phyloP scores from a whole-genome alignment of 2,329 filamentous ascomycete genomes.

The Penicillium sp. region DNA sequence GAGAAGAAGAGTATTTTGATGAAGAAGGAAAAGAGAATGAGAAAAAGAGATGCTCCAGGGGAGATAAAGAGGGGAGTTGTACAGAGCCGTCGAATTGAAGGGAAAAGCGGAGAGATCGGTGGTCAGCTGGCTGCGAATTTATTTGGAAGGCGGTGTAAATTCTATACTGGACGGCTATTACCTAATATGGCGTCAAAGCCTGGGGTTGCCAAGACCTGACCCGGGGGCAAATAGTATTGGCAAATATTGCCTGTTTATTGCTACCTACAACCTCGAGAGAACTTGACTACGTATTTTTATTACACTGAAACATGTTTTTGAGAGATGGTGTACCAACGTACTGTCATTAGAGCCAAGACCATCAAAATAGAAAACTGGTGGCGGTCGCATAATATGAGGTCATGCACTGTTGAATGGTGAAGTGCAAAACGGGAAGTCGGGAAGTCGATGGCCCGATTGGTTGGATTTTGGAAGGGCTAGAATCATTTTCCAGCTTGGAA shows the following conservation, averaged over 20 bases:
- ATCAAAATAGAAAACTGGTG: slow-evolving; percentile 14
- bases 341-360: background rate
- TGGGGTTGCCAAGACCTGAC: background rate
- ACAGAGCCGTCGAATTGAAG: slow-evolving; percentile 17
- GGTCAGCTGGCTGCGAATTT: slow-evolving; percentile 9
- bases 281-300: background rate
- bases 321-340: background rate
- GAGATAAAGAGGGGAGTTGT: slow-evolving; percentile 15
- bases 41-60: slow-evolving; percentile 12
- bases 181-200: slow-evolving; percentile 9
- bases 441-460: slow-evolving; percentile 7
- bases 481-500: slow-evolving; percentile 14
- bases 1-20: slow-evolving; percentile 16
- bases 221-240: no score
- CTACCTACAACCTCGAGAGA: no score
- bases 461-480: slow-evolving; percentile 13
- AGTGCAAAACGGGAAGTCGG: background rate
- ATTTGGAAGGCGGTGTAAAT: slow-evolving; percentile 1
- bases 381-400: slow-evolving; percentile 14
- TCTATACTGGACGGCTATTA: background rate
- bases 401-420: slow-evolving; percentile 11
- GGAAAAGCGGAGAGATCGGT: slow-evolving; percentile 14
- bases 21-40: slow-evolving; percentile 15
- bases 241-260: no score
- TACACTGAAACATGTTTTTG: background rate